Evolutionary conservation across 2,329 filamentous ascomycete species (phyloP), one percentile per base, ranked within the genome.

Genomic region (Ceratocystis variospora): DNA sequence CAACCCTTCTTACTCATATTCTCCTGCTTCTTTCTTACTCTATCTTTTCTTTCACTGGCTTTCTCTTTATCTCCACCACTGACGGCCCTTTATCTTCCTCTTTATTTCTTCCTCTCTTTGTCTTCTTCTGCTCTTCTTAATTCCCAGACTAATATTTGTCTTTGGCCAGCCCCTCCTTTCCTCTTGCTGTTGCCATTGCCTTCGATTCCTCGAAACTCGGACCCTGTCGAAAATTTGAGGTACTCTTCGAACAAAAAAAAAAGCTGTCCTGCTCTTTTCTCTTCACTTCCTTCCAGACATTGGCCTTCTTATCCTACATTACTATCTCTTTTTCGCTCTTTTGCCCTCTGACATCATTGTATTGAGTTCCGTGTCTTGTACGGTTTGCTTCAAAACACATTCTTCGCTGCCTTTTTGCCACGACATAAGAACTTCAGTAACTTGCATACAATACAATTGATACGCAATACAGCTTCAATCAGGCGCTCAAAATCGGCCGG

Each of bases 1-100:
- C 45, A 25, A n/a, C 19, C 46, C 33, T 37, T 53, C 22, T 55
- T 64, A 22, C 25, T 55, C 48, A 50, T 37, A n/a, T 22, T 63
- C 28, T 28, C 22, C 44, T 22, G 3, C 17, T 19, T 41, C 41
- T 22, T 64, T 53, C 37, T 64, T 64, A 5, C 37, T 45, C 12
- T 45, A 45, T 37, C 45, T 57, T 22, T 59, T 44, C 19, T 46
- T 64, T 64, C 63, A 44, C 28, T n/a, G 7, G 28, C 62, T 33
- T 63, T 63, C 31, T 63, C 45, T 25, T n/a, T 50, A 44, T 50
- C 62, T 63, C 46, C 62, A 50, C 45, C 22, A 22, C 62, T 15
- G 17, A 37, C 62, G 44, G 17, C 46, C 45, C 37, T 53, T 50
- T 46, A 22, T 63, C 25, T 33, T 12, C 45, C 62, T 63, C 31